phyloP scores from a whole-genome alignment of 2,329 filamentous ascomycete genomes.

The Sclerotinia borealis region DNA sequence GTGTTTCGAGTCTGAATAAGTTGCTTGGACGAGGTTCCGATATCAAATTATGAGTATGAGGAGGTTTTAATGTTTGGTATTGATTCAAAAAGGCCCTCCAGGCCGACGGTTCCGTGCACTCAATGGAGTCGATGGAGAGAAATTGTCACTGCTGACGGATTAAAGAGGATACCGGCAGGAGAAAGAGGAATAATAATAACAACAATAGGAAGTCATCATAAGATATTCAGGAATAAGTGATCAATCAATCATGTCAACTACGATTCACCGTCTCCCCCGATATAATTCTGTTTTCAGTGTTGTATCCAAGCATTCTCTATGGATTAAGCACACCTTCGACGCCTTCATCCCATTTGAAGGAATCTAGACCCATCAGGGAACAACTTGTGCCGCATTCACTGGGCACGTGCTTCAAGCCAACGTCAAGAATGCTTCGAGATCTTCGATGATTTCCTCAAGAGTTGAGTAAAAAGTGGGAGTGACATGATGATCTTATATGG shows the following conservation, averaged over 20 bases:
- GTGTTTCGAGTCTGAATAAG: neutral
- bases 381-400: neutral
- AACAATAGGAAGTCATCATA: too few relatives aligned
- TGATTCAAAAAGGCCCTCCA: neutral
- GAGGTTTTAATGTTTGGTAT: neutral
- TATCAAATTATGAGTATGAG: neutral
- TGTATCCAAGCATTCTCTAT: neutral
- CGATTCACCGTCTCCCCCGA: neutral
- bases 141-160: neutral
- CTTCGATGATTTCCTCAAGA: neutral
- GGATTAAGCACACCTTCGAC: neutral
- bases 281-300: neutral
- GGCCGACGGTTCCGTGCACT: neutral
- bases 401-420: constrained; percentile 1
- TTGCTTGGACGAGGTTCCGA: neutral
- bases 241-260: too few relatives aligned
- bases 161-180: neutral
- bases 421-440: neutral
- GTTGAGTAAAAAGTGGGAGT: neutral
- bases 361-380: neutral
- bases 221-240: too few relatives aligned
- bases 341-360: neutral
- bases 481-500: neutral
- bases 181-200: neutral
- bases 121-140: neutral